phyloP scores from a whole-genome alignment of 768 basidiomycete genomes.

The Boletus barrowsii region DNA sequence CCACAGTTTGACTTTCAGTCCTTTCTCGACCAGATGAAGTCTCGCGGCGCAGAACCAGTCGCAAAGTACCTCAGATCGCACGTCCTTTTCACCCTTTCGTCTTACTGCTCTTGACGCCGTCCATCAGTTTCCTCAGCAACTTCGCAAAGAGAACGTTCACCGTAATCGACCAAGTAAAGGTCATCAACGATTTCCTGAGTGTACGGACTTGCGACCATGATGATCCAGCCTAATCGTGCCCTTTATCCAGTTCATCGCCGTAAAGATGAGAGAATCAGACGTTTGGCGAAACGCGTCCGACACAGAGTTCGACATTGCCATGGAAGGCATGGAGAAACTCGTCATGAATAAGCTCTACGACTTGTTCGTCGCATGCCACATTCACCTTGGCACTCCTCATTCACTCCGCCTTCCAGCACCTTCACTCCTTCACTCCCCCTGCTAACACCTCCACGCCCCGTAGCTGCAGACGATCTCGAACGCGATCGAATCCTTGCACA shows the following conservation, averaged over 20 bases:
- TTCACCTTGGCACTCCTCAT: constrained; percentile 1
- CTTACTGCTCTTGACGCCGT: background rate
- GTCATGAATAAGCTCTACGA: constrained; percentile 98
- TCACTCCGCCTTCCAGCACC: constrained; percentile 51
- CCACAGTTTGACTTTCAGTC: constrained; percentile 87
- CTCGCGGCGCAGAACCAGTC: constrained; percentile 83
- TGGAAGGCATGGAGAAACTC: constrained; percentile 99
- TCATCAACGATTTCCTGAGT: constrained; percentile 89
- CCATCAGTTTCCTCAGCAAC: constrained; percentile 80
- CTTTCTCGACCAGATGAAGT: constrained; percentile 94
- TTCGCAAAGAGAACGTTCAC: constrained; percentile 91
- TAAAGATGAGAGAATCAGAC: constrained; percentile 81
- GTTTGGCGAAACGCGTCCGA: constrained; percentile 78
- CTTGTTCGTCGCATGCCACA: constrained; percentile 58
- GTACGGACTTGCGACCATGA: constrained; percentile 37
- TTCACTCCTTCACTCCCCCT: constrained; percentile 84
- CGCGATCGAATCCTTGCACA: constrained; percentile 88
- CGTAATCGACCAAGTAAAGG: constrained; percentile 89
- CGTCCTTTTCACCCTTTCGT: constrained; percentile 31
- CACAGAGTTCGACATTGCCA: constrained; percentile 89
- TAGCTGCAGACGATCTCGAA: constrained; percentile 96
- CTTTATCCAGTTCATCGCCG: constrained; percentile 73
- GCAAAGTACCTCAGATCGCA: constrained; percentile 95
- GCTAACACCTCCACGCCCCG: constrained; percentile 63
- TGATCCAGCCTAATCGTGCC: constrained; percentile 13